A percentile compares a stretch with the other conserved stretches of the same genome.
Evolutionary conservation across 129 eudicot species (phyloP).

Genomic region (Apium graveolens): DNA sequence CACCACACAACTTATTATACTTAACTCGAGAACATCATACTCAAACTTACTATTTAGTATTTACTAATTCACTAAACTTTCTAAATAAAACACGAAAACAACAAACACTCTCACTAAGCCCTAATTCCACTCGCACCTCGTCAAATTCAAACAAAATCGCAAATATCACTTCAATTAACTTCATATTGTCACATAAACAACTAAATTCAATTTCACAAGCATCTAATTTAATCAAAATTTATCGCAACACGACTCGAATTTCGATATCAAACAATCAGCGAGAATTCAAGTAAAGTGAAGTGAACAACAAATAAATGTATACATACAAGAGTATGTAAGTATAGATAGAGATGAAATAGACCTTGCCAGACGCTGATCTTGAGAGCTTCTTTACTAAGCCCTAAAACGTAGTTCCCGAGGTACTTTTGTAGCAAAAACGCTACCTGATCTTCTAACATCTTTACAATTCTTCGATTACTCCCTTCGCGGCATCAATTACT

Average conservation of each 20-base stretch:
- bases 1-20: not conserved
- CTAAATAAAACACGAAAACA: not conserved
- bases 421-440: conserved; percentile 86
- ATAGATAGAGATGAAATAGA: not conserved
- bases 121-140: not conserved
- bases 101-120: not conserved
- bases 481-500: not conserved
- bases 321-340: not conserved
- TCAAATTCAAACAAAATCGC: not conserved
- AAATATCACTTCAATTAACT: not conserved
- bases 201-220: not conserved
- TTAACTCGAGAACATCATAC: not conserved
- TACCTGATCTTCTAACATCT: conserved; percentile 98
- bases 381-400: conserved; percentile 99
- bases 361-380: conserved; percentile 95
- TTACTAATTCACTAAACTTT: not conserved
- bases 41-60: not conserved
- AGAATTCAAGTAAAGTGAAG: not conserved
- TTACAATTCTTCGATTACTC: not conserved
- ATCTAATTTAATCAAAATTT: not conserved
- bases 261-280: not conserved
- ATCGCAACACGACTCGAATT: not conserved
- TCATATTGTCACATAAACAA: not conserved
- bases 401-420: conserved; percentile 91
- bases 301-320: not conserved